These are phyloP conservation scores for Colletotrichum sp. DNA, from an alignment of 2,329 filamentous ascomycete species.

Conservation along the genomic window DNA sequence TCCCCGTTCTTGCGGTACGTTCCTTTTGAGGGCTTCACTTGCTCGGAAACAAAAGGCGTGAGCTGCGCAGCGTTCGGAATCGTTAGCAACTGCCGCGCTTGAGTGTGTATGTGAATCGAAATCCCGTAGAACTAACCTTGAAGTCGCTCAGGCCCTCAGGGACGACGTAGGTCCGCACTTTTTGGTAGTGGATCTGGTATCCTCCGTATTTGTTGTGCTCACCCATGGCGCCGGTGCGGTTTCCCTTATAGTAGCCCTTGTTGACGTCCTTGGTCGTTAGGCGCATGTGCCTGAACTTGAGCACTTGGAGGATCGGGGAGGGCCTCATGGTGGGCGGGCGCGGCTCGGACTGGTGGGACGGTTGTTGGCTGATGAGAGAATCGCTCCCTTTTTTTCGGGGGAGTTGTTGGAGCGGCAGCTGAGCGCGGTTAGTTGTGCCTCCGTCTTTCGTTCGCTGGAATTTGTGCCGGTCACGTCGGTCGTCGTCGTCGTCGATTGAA, in stretches of 20 bases:
- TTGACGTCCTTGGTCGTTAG: slow-evolving; percentile 93
- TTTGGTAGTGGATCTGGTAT: slow-evolving; percentile 82
- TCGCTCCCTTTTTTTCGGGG: not conserved
- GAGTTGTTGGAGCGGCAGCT: not conserved
- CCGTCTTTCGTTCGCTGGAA: not conserved
- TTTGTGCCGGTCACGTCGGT: not conserved
- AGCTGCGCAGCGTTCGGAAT: slow-evolving; percentile 55
- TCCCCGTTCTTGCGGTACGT: slow-evolving; percentile 37
- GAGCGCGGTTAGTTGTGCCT: not conserved
- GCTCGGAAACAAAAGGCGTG: slow-evolving; percentile 76
- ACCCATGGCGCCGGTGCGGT: slow-evolving; percentile 86
- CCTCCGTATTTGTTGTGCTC: slow-evolving; percentile 81
- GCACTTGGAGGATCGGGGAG: slow-evolving; percentile 67
- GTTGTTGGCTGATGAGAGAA: not conserved
- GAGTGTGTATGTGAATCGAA: not conserved
- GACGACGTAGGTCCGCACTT: slow-evolving; percentile 89
- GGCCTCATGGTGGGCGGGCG: slow-evolving; percentile 61
- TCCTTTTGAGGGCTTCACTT: slow-evolving; percentile 51
- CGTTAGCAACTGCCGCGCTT: not conserved
- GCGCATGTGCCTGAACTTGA: slow-evolving; percentile 73
- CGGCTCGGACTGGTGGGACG: not conserved
- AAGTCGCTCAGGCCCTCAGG: slow-evolving; percentile 72
- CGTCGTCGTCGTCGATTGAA: not conserved
- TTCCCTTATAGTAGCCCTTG: slow-evolving; percentile 98
- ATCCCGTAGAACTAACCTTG: slow-evolving; percentile 58